These are phyloP conservation scores for Aspergillus sp. DNA, from an alignment of 2,329 filamentous ascomycete genomes.

Conservation along the genomic window DNA sequence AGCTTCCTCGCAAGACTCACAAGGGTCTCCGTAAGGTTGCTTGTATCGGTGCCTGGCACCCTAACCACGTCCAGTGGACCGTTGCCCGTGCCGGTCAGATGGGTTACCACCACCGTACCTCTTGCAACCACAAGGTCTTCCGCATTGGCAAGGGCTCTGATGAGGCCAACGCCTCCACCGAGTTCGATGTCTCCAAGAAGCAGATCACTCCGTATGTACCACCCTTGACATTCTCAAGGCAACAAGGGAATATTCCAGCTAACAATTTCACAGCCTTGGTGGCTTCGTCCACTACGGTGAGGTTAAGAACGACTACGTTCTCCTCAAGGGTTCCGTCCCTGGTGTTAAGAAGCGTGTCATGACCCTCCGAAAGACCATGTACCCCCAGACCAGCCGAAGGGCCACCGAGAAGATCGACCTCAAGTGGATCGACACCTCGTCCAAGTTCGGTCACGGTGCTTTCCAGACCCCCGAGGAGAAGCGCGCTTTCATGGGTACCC, in stretches of 20 bases:
- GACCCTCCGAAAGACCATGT: constrained; percentile 99
- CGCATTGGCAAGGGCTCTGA: constrained; percentile 91
- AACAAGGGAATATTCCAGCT: constrained; percentile 22
- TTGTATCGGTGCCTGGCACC: constrained; percentile 99
- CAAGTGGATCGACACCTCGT: constrained; percentile 99
- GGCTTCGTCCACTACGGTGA: constrained; percentile 99
- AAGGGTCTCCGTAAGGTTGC: constrained; percentile 99
- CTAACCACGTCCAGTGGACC: constrained; percentile 99
- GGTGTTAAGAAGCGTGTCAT: constrained; percentile 99
- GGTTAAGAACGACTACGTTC: constrained; percentile 98
- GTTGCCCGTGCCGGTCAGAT: constrained; percentile 99
- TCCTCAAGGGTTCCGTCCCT: constrained; percentile 96
- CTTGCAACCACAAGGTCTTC: constrained; percentile 99
- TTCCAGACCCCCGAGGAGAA: constrained; percentile 99
- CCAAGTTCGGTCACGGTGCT: constrained; percentile 99
- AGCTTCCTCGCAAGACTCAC: constrained; percentile 99
- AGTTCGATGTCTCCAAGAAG: constrained; percentile 98
- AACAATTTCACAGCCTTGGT: constrained; percentile 71
- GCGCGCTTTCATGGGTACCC: constrained; percentile 93
- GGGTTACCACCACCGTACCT: constrained; percentile 99
- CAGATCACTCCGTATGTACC: constrained; percentile 89
- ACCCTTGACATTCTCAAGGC: not conserved
- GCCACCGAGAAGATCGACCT: constrained; percentile 98
- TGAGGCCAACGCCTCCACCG: constrained; percentile 89
- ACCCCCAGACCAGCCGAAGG: constrained; percentile 91